Base-by-base conservation (phyloP, 129 eudicot species). In the Tagetes patula region DNA sequence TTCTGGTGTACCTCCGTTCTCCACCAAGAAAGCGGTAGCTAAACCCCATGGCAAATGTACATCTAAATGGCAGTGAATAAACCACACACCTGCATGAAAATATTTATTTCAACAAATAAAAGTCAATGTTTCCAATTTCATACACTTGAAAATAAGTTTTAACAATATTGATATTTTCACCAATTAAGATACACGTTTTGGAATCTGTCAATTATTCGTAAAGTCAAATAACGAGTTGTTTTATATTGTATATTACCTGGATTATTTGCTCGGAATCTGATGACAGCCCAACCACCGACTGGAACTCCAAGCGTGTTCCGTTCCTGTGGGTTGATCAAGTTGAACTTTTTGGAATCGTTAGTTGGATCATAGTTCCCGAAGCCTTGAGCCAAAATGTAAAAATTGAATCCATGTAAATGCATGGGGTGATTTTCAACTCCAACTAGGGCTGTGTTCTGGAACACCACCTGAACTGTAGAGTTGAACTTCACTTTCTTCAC, bases 1-100 rank as follows among this genome's bases (percentile, higher is more conserved):
- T 8, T 82, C 70, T 13, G 84, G 85, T 0, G 97, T 91, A 8
- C 85, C 85, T 39, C 97, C 97, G 66, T 88, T 82, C 65, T 88
- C 96, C 20, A 91, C 93, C 37, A 79, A 73, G 30, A 91, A 81
- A 59, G 82, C 96, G 0, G 83, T 83, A 2, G 82, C 96, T 8
- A 91, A 65, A 5, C 97, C 97, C 96, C 96, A 88, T 39, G 91
- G 84, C 77, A 88, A 42, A 72, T 91, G 97, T 14, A 79, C 89
- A 58, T 91, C 97, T 80, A 88, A 77, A 69, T 91, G 97, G 50
- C 96, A 91, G 74, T 91, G 96, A 48, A 88, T 65, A 63, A 84
- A 65, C 97, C 97, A 91, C 4, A 72, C 82, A 56, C 96, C 97
- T 91, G 56, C 2, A 45, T 1, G 46, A 45, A 32, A 31, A 2